These are phyloP conservation scores for Lactarius trivialis DNA, from an alignment of 768 basidiomycete species.

Conservation along the genomic window DNA sequence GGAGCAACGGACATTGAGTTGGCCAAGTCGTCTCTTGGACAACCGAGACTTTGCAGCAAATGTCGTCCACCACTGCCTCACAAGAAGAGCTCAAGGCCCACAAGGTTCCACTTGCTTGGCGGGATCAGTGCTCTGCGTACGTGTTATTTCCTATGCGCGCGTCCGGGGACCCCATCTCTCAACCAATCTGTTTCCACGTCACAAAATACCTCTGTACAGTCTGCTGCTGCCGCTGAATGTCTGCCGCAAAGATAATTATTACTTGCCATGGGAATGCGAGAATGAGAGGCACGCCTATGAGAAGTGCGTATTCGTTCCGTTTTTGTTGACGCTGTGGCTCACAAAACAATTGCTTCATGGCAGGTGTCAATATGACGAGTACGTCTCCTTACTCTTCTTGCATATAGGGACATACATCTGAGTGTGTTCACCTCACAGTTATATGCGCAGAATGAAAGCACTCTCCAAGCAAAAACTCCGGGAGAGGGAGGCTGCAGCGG, in stretches of 20 bases:
- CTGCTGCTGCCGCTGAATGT: conserved; percentile 82
- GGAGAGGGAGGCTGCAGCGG: conserved; percentile 35
- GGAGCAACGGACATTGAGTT: conserved; percentile 26
- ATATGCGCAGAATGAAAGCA: conserved; percentile 83
- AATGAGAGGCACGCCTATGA: conserved; percentile 83
- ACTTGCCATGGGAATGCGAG: conserved; percentile 91
- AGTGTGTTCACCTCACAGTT: conserved; percentile 39
- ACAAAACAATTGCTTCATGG: not conserved
- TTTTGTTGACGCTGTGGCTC: not conserved
- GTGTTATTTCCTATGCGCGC: conserved; percentile 30
- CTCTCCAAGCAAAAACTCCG: conserved; percentile 63
- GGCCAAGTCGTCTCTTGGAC: not conserved
- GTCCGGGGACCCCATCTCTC: not conserved
- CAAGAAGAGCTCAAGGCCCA: conserved; percentile 74
- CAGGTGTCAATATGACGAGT: conserved; percentile 97
- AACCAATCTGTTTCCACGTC: not conserved
- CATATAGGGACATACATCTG: not conserved
- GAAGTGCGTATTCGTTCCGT: conserved; percentile 47
- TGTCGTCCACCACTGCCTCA: conserved; percentile 72
- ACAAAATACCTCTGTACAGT: conserved; percentile 35
- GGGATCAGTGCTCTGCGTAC: conserved; percentile 88
- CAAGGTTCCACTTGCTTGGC: conserved; percentile 72
- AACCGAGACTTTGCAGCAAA: conserved; percentile 32
- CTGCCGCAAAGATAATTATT: conserved; percentile 71
- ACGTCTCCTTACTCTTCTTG: conserved; percentile 17